Evolutionary conservation across 805 yeast genomes (phyloP).

Genomic region (Candida orba): DNA sequence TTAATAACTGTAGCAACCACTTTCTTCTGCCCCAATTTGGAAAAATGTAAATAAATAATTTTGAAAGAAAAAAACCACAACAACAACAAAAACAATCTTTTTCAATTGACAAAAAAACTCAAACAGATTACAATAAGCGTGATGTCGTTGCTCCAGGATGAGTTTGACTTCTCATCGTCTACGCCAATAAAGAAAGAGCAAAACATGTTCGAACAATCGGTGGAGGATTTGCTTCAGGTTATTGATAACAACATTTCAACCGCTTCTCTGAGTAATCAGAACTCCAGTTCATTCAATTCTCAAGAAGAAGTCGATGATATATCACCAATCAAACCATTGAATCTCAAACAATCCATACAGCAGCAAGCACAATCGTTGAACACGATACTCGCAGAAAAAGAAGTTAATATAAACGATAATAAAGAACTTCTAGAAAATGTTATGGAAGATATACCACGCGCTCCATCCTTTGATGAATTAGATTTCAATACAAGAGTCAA

Average conservation of each 20-base stretch:
- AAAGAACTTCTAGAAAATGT: constrained; percentile 4
- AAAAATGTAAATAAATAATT: no score
- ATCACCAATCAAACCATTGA: constrained; percentile 24
- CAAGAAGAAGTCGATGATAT: constrained; percentile 9
- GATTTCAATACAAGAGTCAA: constrained; percentile 25
- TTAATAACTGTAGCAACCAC: no score
- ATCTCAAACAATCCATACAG: constrained; percentile 12
- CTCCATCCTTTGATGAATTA: constrained; percentile 28
- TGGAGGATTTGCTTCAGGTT: constrained; percentile 30
- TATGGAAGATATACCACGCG: constrained; percentile 20
- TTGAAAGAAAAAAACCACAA: no score
- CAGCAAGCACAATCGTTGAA: constrained; percentile 1
- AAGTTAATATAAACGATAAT: not conserved
- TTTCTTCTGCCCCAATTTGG: no score
- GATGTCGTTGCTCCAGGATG: constrained; percentile 7
- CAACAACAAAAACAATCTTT: no score
- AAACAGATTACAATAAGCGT: not conserved
- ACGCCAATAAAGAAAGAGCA: constrained; percentile 16
- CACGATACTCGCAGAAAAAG: not conserved
- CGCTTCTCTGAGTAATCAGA: constrained; percentile 9
- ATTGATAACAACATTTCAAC: constrained; percentile 22
- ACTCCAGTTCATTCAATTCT: constrained; percentile 2
- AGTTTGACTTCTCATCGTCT: constrained; percentile 11
- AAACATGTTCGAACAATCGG: constrained; percentile 24
- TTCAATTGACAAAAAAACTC: no score